A percentile compares a stretch with the other conserved stretches of the same genome.
phyloP scores from a whole-genome alignment of 2,329 filamentous ascomycete genomes.

The Coniochaeta sp. region DNA sequence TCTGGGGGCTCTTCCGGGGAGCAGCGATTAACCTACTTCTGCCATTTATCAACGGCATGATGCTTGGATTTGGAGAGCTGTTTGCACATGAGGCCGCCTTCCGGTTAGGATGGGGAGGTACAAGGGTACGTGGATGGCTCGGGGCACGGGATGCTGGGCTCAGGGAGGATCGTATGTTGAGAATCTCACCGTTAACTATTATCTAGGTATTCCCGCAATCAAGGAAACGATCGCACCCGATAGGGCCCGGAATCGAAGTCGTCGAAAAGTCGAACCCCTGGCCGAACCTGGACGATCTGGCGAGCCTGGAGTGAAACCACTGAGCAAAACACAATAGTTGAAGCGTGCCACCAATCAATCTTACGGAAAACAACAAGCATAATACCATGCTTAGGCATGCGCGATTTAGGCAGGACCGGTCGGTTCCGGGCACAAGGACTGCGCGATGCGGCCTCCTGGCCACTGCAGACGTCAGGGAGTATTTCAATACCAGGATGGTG shows the following conservation, averaged over 20 bases:
- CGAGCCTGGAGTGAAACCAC: constrained; percentile 58
- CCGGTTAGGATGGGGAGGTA: constrained; percentile 85
- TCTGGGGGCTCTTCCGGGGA: constrained; percentile 79
- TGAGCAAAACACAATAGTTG: neutral
- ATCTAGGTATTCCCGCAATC: constrained; percentile 49
- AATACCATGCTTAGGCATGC: too few relatives aligned
- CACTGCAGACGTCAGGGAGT: too few relatives aligned
- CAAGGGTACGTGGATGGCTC: constrained; percentile 66
- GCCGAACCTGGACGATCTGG: constrained; percentile 56
- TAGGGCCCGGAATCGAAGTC: constrained; percentile 80
- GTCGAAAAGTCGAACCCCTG: constrained; percentile 53
- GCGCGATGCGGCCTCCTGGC: too few relatives aligned
- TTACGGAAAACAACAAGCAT: too few relatives aligned
- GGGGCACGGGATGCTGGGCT: neutral
- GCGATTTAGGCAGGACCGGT: too few relatives aligned
- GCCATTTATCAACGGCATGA: constrained; percentile 95
- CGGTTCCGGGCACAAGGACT: too few relatives aligned
- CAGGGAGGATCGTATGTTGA: neutral
- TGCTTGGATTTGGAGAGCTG: constrained; percentile 94
- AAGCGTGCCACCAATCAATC: too few relatives aligned
- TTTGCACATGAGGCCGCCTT: constrained; percentile 96
- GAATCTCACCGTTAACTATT: constrained; percentile 5
- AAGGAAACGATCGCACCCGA: constrained; percentile 55
- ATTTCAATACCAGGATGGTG: too few relatives aligned
- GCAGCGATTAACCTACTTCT: constrained; percentile 93